Conservation (phyloP, 2,329 filamentous ascomycete species). For the Epichloe scottii region DNA sequence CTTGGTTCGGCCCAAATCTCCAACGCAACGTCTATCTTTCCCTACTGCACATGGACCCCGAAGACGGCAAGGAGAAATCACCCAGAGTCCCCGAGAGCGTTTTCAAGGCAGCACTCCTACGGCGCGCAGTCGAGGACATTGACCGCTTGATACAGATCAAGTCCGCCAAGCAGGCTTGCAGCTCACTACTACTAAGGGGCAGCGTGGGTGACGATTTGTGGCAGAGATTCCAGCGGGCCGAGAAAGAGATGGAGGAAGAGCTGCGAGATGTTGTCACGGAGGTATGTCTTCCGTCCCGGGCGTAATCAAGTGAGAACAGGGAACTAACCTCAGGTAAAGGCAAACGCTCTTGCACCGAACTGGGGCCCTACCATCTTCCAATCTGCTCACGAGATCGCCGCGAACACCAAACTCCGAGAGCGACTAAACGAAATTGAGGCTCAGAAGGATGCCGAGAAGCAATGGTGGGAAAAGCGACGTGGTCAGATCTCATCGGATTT, state of each 20-base stretch:
- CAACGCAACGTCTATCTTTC: slow-evolving; percentile 93
- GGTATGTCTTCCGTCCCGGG: slow-evolving; percentile 36
- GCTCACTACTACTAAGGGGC: slow-evolving; percentile 71
- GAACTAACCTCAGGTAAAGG: slow-evolving; percentile 36
- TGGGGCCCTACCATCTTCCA: slow-evolving; percentile 98
- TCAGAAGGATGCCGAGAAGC: slow-evolving; percentile 60
- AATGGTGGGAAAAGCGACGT: slow-evolving; percentile 85
- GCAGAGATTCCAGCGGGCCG: slow-evolving; percentile 81
- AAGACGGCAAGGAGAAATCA: slow-evolving; percentile 51
- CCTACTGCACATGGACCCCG: slow-evolving; percentile 65
- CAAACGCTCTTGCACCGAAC: slow-evolving; percentile 74
- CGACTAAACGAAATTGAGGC: slow-evolving; percentile 63
- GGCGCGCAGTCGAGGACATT: slow-evolving; percentile 87
- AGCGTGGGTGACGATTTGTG: slow-evolving; percentile 93
- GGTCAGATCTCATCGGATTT: slow-evolving; percentile 62
- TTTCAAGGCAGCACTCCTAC: slow-evolving; percentile 75
- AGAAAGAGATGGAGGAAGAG: slow-evolving; percentile 97
- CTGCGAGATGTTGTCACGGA: slow-evolving; percentile 87
- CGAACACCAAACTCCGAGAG: slow-evolving; percentile 66
- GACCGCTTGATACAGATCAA: slow-evolving; percentile 81
- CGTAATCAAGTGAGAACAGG: background rate
- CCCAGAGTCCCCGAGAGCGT: slow-evolving; percentile 68
- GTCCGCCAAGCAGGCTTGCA: slow-evolving; percentile 76
- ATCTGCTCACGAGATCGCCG: slow-evolving; percentile 88
- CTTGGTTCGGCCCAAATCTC: slow-evolving; percentile 87